Conservation (phyloP, 164 flowering plant genomes). For the Litsea cubeba region DNA sequence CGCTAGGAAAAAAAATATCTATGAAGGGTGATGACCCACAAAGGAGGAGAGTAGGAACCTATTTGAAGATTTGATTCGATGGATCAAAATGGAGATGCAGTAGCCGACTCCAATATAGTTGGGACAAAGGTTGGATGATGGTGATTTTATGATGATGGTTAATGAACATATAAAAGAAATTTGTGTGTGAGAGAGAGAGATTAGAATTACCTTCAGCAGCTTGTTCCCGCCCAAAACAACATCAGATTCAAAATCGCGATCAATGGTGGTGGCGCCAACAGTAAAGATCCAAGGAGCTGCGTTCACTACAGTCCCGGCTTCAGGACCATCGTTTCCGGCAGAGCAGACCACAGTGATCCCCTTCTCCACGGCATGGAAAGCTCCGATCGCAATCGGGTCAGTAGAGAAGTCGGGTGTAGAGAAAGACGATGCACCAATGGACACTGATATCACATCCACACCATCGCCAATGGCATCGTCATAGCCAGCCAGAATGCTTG, state of each 20-base stretch:
- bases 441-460: constrained; percentile 59
- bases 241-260: constrained; percentile 29
- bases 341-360: constrained; percentile 74
- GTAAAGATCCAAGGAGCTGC: constrained; percentile 82
- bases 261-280: constrained; percentile 39
- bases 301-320: constrained; percentile 39
- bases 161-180: too few relatives aligned
- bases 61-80: too few relatives aligned
- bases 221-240: constrained; percentile 31
- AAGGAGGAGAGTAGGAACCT: too few relatives aligned
- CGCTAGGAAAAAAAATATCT: too few relatives aligned
- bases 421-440: constrained; percentile 41
- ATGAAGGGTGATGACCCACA: too few relatives aligned
- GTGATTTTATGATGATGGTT: too few relatives aligned
- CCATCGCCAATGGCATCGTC: constrained; percentile 76
- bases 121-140: too few relatives aligned
- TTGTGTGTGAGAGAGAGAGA: background rate
- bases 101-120: too few relatives aligned
- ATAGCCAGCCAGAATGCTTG: constrained; percentile 58
- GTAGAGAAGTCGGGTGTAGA: constrained; percentile 19
- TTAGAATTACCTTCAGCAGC: constrained; percentile 42
- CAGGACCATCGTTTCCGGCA: constrained; percentile 73
- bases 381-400: constrained; percentile 75
- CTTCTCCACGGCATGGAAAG: constrained; percentile 68
- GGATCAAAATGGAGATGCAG: too few relatives aligned